Evolutionary conservation across 371 early-diverging fungal species (phyloP).

Genomic region (Entomophthora muscae): DNA sequence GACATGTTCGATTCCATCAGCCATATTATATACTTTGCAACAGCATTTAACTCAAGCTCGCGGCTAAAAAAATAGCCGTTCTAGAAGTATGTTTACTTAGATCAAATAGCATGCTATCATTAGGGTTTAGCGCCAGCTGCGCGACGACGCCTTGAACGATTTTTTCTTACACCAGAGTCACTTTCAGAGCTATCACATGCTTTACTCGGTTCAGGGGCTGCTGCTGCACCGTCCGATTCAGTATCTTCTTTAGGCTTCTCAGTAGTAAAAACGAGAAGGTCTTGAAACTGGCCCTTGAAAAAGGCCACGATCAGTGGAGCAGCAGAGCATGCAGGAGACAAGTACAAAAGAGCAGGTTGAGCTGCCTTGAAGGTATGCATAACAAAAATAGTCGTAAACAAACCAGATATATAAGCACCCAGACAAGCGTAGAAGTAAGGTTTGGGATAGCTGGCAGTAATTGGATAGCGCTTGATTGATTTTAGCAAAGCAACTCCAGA

Average conservation of each 20-base stretch:
- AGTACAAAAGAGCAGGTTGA: slow-evolving; percentile 92
- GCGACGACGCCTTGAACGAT: not conserved
- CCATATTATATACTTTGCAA: too few species aligned
- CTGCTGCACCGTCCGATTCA: not conserved
- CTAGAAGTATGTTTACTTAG: too few species aligned
- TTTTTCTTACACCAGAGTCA: not conserved
- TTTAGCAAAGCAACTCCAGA: slow-evolving; percentile 3
- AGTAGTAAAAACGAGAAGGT: slow-evolving; percentile 59
- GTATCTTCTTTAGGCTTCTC: slow-evolving; percentile 14
- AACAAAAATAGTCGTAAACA: slow-evolving; percentile 75
- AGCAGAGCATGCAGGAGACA: slow-evolving; percentile 88
- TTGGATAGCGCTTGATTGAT: slow-evolving; percentile 16
- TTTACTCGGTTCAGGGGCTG: not conserved
- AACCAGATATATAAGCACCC: slow-evolving; percentile 64
- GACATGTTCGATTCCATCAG: too few species aligned
- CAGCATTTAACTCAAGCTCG: too few species aligned
- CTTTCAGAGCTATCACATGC: not conserved
- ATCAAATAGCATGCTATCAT: too few species aligned
- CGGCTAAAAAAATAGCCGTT: too few species aligned
- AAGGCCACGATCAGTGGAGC: slow-evolving; percentile 62
- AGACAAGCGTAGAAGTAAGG: slow-evolving; percentile 77
- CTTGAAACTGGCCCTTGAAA: slow-evolving; percentile 63
- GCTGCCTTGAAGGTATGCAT: slow-evolving; percentile 96
- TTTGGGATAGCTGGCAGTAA: slow-evolving; percentile 38
- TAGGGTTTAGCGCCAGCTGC: not conserved